phyloP scores from a whole-genome alignment of 2,329 filamentous ascomycete genomes.

The Fusarium marasasianum region DNA sequence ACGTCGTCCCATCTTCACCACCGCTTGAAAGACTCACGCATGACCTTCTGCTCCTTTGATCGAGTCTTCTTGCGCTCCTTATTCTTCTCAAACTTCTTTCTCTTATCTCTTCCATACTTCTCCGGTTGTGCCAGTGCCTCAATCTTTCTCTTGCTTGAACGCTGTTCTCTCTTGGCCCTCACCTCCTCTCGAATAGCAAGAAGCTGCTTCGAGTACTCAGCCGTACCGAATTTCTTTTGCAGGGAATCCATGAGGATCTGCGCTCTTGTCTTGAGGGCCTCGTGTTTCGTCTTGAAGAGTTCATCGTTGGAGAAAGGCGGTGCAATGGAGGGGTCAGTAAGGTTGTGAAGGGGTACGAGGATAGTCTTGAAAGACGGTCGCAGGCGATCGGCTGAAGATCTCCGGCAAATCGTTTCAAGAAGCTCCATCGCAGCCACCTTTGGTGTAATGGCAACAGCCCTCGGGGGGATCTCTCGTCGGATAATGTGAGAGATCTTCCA shows the following conservation, averaged over 20 bases:
- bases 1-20: conserved; percentile 42
- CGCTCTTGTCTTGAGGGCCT: conserved; percentile 75
- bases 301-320: conserved; percentile 77
- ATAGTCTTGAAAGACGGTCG: conserved; percentile 69
- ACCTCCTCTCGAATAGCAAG: conserved; percentile 77
- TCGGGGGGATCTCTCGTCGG: conserved; percentile 76
- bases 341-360: conserved; percentile 74
- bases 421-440: conserved; percentile 82
- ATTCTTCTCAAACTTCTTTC: conserved; percentile 84
- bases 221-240: conserved; percentile 85
- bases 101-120: conserved; percentile 80
- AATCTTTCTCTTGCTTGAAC: conserved; percentile 87
- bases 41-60: conserved; percentile 75
- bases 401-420: conserved; percentile 73
- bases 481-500: conserved; percentile 81
- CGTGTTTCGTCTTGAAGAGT: conserved; percentile 73
- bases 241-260: conserved; percentile 83
- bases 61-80: conserved; percentile 84
- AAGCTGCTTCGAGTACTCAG: conserved; percentile 79
- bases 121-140: conserved; percentile 87
- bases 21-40: conserved; percentile 74
- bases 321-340: conserved; percentile 82
- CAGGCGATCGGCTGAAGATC: conserved; percentile 67
- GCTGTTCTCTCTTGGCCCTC: conserved; percentile 74
- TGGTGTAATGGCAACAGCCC: conserved; percentile 70